Evolutionary conservation across 306 rosid genomes (phyloP), one percentile per base, ranked within the genome.

Genomic region (Senna siamea): DNA sequence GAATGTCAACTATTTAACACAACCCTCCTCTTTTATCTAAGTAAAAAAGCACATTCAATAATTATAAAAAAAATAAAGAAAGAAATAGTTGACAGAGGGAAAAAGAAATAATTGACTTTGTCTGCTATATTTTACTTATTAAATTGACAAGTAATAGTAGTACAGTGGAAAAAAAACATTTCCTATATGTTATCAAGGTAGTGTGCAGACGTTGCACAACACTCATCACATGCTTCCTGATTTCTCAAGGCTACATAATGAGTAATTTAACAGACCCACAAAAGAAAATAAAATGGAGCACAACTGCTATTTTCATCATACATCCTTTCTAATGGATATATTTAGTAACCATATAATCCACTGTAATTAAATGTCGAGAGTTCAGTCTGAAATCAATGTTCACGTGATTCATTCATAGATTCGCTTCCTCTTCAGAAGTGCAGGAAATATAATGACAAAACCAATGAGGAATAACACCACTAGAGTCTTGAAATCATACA

Each of bases 381-480:
- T 51, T 51, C 56, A 17, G 6, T 66, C 68, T 53, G 64, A 64
- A 70, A 5, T 60, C 26, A 61, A 9, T 44, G 76, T 56, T 57
- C 22, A n/a, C 5, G 57, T 20, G 50, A 69, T 70, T 40, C 86
- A 94, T 81, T 89, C 95, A 50, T 89, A 91, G 50, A 90, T 89
- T 66, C 92, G 88, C 88, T 94, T 94, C 85, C 91, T 85, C 92
- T 94, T 94, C 83, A 94, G 47, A 77, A 94, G 41, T 20, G 96
- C 85, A 0, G 98, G 98, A 50, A 68, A 26, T 61, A 94, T 88
- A 70, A 81, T 80, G 80, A 94, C 66, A 66, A 88, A 91, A 78
- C 98, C 96, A 73, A 94, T 89, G 59, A 94, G 92, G 86, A 91
- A 94, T 53, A 94, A 97, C 56, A 94, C 95, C 4, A 76, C 80